Base-by-base conservation (phyloP, 1,284 basidiomycete species). In the Laetiporus sulphureus region DNA sequence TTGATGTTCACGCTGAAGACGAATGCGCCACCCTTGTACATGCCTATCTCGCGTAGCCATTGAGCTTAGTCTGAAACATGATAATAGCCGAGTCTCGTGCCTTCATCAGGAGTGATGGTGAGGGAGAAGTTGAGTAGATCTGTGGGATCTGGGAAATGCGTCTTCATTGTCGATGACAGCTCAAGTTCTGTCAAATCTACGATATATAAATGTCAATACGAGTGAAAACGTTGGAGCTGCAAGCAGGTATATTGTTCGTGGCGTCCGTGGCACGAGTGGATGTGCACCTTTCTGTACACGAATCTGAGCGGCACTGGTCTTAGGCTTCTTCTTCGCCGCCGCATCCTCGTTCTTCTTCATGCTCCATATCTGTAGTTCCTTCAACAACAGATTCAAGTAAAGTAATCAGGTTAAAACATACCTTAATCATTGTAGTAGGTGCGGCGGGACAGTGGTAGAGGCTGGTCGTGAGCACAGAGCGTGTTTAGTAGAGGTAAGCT, bases 331-430 rank as follows among this genome's bases (percentile, higher is more conserved):
- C 83, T 92, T 95, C 13, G 85, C 82, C 41, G 90, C 89, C 44
- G 89, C 89, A 61, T 94, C 89, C 71, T 94, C 89, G 57, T 81
- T 88, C 82, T 96, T 95, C 81, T 96, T 96, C 82, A 97, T 88
- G 54, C 83, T 90, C 87, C 93, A 96, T 59, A 97, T 95, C 93
- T 97, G 33, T 13, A 36, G 29, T 20, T 31, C 21, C 32, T 4
- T 16, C 15, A 36, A 32, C 34, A 18, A 35, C 38, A 16, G 10
- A 6, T 38, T 15, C 8, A 18, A 31, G 13, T 37, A 24, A 25
- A n/a, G 8, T 5, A 7, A 15, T 5, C 27, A 19, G 7, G 6
- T 37, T 13, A 24, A 27, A 11, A n/a, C 21, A 12, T 50, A 73
- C 78, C 68, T 79, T 79, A 50, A 81, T 74, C 78, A 81, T 81